Evolutionary conservation across 1,139 yeast genomes (phyloP), one percentile per base, ranked within the genome.

Genomic region (Geotrichum siamense): DNA sequence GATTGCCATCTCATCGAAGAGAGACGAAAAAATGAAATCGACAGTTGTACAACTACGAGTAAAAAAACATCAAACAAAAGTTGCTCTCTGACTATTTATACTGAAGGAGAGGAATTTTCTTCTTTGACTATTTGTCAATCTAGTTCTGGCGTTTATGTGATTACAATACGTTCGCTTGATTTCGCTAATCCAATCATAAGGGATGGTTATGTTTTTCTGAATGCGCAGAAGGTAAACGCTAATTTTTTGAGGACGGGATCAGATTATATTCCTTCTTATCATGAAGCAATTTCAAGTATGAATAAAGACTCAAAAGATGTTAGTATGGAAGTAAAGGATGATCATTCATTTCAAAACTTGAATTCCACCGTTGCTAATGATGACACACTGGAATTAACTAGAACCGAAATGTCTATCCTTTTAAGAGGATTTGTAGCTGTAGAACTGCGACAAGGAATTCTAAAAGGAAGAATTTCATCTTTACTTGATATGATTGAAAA

Each of bases 171-270:
- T 2, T 10, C 20, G 6, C 31, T 42, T 3, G 42, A 42, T 13
- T 38, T 42, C 27, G 45, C 22, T 9, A 38, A 38, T 8, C 45
- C 45, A 1, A 42, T 42, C 27, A 26, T 42, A 1, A 26, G 23
- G 2, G 45, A 42, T 21, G 42, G 45, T 6, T 32, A 15, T 13
- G 45, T 42, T 20, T 9, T 29, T 12, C n/a, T 42, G 1, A 42
- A 42, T 20, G 42, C 35, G 2, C 23, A 27, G 20, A 20, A 15
- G 12, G 42, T 42, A 5, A 17, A 10, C 5, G 45, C 45, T 5
- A 21, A 27, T 13, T 27, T 38, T 12, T 26, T 42, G n/a, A 4
- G 29, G 9, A 32, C 38, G 2, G 45, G 45, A 5, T 38, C 41
- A 2, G 42, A 42, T 2, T 16, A 13, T 15, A 27, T 22, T 19